phyloP scores from a whole-genome alignment of 1,284 basidiomycete species.

The Papiliotrema flavescens region DNA sequence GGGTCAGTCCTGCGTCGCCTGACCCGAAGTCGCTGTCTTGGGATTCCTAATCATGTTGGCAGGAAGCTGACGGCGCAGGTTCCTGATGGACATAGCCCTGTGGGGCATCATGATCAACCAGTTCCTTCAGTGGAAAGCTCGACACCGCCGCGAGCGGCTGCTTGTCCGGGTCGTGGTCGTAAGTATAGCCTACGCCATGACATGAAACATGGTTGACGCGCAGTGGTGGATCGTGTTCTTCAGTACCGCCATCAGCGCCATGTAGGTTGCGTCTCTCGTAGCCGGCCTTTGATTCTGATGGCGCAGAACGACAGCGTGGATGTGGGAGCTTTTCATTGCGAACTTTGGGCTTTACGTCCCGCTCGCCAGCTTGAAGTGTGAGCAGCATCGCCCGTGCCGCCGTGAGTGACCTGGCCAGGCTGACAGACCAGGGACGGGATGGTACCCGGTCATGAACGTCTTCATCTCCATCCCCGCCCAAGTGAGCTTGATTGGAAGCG shows the following conservation, averaged over 20 bases:
- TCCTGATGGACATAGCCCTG: neutral
- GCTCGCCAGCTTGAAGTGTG: neutral
- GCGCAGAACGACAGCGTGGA: neutral
- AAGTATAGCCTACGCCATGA: neutral
- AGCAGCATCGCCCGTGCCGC: too few species aligned
- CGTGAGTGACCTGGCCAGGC: too few species aligned
- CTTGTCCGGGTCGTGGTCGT: neutral
- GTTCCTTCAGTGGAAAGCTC: neutral
- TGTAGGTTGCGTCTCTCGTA: neutral
- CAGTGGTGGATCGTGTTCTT: neutral
- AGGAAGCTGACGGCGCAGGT: neutral
- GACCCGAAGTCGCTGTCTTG: too few species aligned
- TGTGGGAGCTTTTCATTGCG: neutral
- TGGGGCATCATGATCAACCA: neutral
- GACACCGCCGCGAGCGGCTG: neutral
- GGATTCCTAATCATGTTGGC: neutral
- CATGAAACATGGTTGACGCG: neutral
- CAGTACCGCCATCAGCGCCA: neutral
- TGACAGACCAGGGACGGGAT: neutral
- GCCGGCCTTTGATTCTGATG: neutral
- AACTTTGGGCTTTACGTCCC: neutral
- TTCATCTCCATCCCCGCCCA: neutral
- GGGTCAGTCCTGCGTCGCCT: too few species aligned
- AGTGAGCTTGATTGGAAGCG: neutral
- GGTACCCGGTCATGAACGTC: neutral